Evolutionary conservation across 164 flowering plant genomes (phyloP).

Genomic region (Liriodendron chinense): DNA sequence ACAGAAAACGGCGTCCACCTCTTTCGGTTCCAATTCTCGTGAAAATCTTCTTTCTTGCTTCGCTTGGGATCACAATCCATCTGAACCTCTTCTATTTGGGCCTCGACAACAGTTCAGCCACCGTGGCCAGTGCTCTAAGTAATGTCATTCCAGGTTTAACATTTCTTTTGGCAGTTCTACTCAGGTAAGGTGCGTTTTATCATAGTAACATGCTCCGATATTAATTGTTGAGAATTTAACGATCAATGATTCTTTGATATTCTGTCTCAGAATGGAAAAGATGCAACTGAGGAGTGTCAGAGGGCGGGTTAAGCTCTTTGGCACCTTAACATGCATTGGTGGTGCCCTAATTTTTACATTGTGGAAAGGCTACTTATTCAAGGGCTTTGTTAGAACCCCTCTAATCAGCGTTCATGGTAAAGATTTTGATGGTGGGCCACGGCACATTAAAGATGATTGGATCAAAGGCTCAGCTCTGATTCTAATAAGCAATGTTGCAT

Average conservation of each 20-base stretch:
- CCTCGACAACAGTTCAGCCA: constrained; percentile 35
- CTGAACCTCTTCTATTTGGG: constrained; percentile 39
- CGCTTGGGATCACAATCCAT: constrained; percentile 39
- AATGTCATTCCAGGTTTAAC: constrained; percentile 38
- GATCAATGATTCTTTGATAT: neutral
- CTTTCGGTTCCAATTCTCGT: constrained; percentile 20
- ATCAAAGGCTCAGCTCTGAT: constrained; percentile 40
- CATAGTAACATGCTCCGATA: too few relatives aligned
- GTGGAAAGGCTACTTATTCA: constrained; percentile 33
- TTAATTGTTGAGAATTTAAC: too few relatives aligned
- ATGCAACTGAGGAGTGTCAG: constrained; percentile 17
- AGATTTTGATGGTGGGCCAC: constrained; percentile 3
- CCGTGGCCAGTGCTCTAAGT: constrained; percentile 37
- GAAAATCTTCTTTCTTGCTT: constrained; percentile 39
- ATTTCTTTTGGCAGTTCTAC: constrained; percentile 33
- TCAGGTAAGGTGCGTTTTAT: constrained; percentile 19
- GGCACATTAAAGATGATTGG: constrained; percentile 32
- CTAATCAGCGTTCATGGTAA: constrained; percentile 17
- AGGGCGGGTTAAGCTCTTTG: constrained; percentile 40
- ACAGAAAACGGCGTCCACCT: constrained; percentile 34
- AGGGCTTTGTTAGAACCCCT: constrained; percentile 24
- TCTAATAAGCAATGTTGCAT: constrained; percentile 22
- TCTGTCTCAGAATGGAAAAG: constrained; percentile 39
- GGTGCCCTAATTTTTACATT: constrained; percentile 49
- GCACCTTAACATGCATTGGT: constrained; percentile 33